These are phyloP conservation scores for Lachancea dasiensis DNA, from an alignment of 805 yeast species.

Conservation along the genomic window DNA sequence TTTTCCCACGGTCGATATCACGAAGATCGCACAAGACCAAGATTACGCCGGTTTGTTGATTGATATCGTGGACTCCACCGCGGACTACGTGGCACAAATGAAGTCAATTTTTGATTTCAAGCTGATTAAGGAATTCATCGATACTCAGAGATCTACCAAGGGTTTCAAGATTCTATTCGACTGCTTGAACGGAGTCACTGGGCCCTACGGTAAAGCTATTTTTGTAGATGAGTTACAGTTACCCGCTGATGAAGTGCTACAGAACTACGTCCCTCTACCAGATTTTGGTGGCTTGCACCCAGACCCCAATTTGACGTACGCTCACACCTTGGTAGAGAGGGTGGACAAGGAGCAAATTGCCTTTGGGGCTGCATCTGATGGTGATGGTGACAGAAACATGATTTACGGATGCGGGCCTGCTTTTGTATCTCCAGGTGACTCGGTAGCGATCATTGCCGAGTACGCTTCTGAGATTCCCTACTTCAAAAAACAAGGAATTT, in stretches of 20 bases:
- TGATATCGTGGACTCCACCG: constrained; percentile 78
- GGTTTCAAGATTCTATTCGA: constrained; percentile 78
- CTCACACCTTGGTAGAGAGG: constrained; percentile 72
- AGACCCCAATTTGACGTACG: constrained; percentile 95
- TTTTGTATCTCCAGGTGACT: constrained; percentile 97
- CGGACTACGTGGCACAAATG: constrained; percentile 70
- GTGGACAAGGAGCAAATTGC: constrained; percentile 81
- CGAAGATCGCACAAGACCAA: constrained; percentile 44
- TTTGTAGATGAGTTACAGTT: constrained; percentile 82
- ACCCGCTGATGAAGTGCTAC: constrained; percentile 56
- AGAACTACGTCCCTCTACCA: constrained; percentile 71
- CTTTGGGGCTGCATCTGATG: constrained; percentile 98
- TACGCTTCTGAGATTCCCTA: constrained; percentile 90
- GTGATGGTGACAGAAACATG: constrained; percentile 99
- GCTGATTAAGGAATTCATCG: constrained; percentile 66
- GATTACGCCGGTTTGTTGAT: constrained; percentile 57
- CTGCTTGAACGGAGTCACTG: constrained; percentile 92
- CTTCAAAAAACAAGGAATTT: constrained; percentile 75
- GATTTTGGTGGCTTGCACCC: constrained; percentile 98
- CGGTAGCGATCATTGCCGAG: constrained; percentile 95
- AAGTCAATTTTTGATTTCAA: constrained; percentile 84
- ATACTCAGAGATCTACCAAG: constrained; percentile 39
- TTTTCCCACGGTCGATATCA: constrained; percentile 60
- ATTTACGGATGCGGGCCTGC: constrained; percentile 85
- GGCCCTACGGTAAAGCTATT: constrained; percentile 86